Evolutionary conservation across 2,329 filamentous ascomycete genomes (phyloP), one percentile per base, ranked within the genome.

Genomic region (Chrysoporthe deuterocubensis): DNA sequence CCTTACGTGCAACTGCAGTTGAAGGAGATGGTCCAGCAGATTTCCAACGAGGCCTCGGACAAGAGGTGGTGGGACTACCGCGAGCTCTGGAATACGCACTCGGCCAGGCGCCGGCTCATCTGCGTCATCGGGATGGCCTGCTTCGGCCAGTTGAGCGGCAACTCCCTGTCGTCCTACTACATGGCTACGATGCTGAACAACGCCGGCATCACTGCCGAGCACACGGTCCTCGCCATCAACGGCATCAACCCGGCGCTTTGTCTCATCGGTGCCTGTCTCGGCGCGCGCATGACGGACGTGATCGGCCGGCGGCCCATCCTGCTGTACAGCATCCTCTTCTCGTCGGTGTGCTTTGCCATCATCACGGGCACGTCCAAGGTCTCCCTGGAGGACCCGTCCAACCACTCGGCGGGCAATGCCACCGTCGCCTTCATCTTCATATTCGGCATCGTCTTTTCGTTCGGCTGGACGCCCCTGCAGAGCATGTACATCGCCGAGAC

Each of bases 51-150:
- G 63, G 83, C 82, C 8, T 82, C 83, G 1, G 84, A 86, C 69
- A 86, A 86, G 77, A 79, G 80, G 60, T 86, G 83, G 83, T 86
- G 83, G 82, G 84, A 87, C 72, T 87, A 86, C 71, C 77, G 79
- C 60, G 84, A 84, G 67, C 79, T 87, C 0, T 84, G 83, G 78
- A 83, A 83, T 72, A 83, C 79, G 4, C 80, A 79, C 57, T 80
- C 80, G 1, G 81, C 83, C 1, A 78, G 82, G 32, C 83, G 83
- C 57, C 81, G 85, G 14, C 79, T 88, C 11, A 78, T 83, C 18
- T 84, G 82, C 69, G 84, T 86, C 16, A 75, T 85, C 50, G 81
- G 81, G 34, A 83, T 87, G 76, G 80, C 82, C 2, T 78, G 82
- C 57, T 85, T 88, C 70, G 83, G 84, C 1, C 85, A 89, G 73